Conservation (phyloP, 371 early-diverging fungal species). For the Parasitella parasitica region DNA sequence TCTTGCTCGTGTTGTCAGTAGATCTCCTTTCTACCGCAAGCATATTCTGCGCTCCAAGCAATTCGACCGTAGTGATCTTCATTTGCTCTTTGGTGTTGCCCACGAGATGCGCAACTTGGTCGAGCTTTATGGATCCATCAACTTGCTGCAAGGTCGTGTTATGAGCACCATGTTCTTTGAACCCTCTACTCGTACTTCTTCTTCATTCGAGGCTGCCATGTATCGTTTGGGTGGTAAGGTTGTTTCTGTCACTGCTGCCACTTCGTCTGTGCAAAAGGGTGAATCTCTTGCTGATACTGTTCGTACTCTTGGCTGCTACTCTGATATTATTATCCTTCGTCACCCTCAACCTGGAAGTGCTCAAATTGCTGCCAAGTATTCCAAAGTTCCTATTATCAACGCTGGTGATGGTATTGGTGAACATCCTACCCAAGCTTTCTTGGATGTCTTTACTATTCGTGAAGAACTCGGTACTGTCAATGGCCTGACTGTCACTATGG, state of each 20-base stretch:
- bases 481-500: constrained; percentile 91
- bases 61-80: constrained; percentile 89
- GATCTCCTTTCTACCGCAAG: constrained; percentile 91
- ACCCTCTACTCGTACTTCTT: constrained; percentile 92
- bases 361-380: constrained; percentile 81
- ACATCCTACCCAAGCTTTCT: constrained; percentile 97
- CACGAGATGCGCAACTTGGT: constrained; percentile 95
- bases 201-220: constrained; percentile 96
- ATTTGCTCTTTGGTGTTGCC: constrained; percentile 93
- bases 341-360: constrained; percentile 92
- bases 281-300: constrained; percentile 94
- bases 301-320: constrained; percentile 89
- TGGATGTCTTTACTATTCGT: constrained; percentile 94
- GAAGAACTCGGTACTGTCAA: constrained; percentile 95
- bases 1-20: constrained; percentile 61
- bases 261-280: constrained; percentile 92
- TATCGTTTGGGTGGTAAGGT: constrained; percentile 90
- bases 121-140: constrained; percentile 82
- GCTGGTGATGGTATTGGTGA: constrained; percentile 97
- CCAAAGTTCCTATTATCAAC: constrained; percentile 92
- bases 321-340: constrained; percentile 89
- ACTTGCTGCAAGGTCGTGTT: constrained; percentile 86
- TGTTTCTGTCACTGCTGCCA: constrained; percentile 77
- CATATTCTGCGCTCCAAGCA: constrained; percentile 88
- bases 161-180: constrained; percentile 96